Base-by-base conservation (phyloP, 331 rosid species). In the Phaseolus coccineus region DNA sequence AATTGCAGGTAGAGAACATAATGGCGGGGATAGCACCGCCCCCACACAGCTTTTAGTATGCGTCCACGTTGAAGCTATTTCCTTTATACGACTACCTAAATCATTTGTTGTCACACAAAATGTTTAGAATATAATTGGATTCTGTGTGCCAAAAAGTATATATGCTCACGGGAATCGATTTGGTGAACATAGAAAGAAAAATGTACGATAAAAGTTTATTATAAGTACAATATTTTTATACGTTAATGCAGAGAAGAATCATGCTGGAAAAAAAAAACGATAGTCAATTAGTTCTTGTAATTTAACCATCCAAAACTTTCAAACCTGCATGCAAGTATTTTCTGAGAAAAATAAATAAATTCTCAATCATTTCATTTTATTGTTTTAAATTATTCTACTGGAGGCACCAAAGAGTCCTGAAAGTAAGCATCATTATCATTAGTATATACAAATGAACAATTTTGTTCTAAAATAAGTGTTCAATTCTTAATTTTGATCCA, bases 31-130 rank as follows among this genome's bases (percentile, higher is more conserved):
- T 61, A 7, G 47, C 64, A 57, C 39, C 19, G 39, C 19, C 3
- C 78, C 3, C 78, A 65, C 19, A 16, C 77, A 56, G 71, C 70
- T 77, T 69, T 11, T 25, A 44, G 28, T 19, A 58, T 44, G 77
- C 22, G 19, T 56, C n/a, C 53, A 22, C 76, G 30, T 30, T 3
- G 19, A 56, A 68, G 13, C 80, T 37, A 4, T 30, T 63, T 76
- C 52, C 50, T n/a, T 44, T 16, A 11, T 25, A 30, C 10, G 55
- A 19, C 2, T 39, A 39, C 16, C 46, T 30, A 71, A 55, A 74
- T 2, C 59, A 16, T 58, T 6, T 8, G 0, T 5, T 12, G 39
- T 40, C 11, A 59, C n/a, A 1, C 28, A 33, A 52, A 12, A 16
- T 51, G 30, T 31, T 11, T 25, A 12, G 31, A 8, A 7, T 3